Conservation (phyloP, 176 grass and related monocot genomes). For the Bothriochloa decipiens region DNA sequence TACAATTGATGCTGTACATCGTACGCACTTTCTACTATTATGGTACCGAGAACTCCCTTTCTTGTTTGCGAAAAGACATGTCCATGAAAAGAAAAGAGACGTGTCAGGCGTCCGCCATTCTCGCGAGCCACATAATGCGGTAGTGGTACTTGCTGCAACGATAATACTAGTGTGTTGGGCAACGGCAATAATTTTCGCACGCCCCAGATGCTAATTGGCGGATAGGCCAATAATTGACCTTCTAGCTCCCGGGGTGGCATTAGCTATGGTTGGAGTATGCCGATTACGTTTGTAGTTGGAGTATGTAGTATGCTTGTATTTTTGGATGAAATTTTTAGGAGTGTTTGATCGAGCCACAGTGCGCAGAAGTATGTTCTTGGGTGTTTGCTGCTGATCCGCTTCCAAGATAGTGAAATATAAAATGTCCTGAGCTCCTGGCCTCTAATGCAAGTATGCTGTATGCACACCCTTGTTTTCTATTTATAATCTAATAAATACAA, state of each 20-base stretch:
- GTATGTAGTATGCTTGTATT: too few relatives aligned
- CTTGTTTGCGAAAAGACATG: too few relatives aligned
- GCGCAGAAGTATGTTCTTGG: too few relatives aligned
- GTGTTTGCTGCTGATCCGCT: not conserved
- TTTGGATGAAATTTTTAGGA: too few relatives aligned
- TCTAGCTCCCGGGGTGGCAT: not conserved
- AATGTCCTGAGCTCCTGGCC: not conserved
- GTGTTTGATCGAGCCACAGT: not conserved
- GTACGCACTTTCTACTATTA: not conserved
- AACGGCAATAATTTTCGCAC: not conserved
- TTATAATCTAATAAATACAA: too few relatives aligned
- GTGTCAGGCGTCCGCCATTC: not conserved
- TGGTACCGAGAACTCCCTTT: too few relatives aligned
- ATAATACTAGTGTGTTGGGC: too few relatives aligned
- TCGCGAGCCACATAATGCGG: not conserved
- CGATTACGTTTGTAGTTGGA: too few relatives aligned
- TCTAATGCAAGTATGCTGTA: not conserved
- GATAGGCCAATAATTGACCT: slow-evolving; percentile 25
- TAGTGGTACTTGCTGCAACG: too few relatives aligned
- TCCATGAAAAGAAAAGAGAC: not conserved
- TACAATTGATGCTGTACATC: not conserved
- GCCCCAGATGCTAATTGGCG: not conserved
- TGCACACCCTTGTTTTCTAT: too few relatives aligned
- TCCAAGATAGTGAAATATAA: not conserved
- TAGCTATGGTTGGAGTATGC: too few relatives aligned